Conservation (phyloP, 2,329 filamentous ascomycete species). For the Aureobasidium lini region DNA sequence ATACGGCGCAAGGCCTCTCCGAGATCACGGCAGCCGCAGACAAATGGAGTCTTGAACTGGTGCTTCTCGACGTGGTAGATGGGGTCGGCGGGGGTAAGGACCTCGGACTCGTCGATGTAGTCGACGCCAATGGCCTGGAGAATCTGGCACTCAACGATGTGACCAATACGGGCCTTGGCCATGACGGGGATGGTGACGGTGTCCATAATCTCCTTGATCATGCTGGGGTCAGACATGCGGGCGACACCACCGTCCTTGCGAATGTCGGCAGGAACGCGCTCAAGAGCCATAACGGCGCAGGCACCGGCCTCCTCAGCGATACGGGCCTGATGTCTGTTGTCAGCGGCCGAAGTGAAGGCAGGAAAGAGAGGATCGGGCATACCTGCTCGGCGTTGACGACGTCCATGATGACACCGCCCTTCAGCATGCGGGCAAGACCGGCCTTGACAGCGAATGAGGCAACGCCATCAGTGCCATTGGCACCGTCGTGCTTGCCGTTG, state of each 20-base stretch:
- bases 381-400: conserved; percentile 84
- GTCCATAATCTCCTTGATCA: conserved; percentile 93
- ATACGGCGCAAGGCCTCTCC: conserved; percentile 89
- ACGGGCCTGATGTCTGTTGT: conserved; percentile 56
- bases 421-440: conserved; percentile 93
- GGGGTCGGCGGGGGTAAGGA: conserved; percentile 89
- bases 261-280: conserved; percentile 95
- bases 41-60: conserved; percentile 76
- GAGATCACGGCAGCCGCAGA: conserved; percentile 91
- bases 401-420: conserved; percentile 99
- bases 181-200: conserved; percentile 97
- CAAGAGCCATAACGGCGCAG: conserved; percentile 94
- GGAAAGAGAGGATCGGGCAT: conserved; percentile 14
- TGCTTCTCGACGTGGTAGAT: conserved; percentile 87
- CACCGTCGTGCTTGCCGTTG: conserved; percentile 31
- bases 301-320: conserved; percentile 97
- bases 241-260: conserved; percentile 85
- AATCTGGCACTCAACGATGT: conserved; percentile 97
- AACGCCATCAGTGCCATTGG: conserved; percentile 26
- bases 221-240: conserved; percentile 88
- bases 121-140: conserved; percentile 91
- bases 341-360: not conserved
- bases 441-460: conserved; percentile 82
- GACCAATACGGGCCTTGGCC: conserved; percentile 96
- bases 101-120: conserved; percentile 98